Conservation (phyloP, 352 stramenopile genomes). For the Labyrinthula sp. region DNA sequence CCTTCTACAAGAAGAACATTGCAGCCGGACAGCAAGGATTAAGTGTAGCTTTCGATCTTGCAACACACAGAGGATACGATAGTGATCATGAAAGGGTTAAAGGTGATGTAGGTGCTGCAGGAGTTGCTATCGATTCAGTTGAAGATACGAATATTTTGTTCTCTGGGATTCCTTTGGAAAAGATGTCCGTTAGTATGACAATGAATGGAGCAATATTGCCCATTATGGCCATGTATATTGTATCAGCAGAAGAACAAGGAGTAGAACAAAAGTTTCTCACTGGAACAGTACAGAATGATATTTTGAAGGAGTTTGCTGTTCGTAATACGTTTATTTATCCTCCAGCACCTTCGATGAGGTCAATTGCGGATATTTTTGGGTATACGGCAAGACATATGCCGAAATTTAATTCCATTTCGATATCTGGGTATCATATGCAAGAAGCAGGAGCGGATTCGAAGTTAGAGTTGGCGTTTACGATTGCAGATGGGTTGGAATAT, state of each 20-base stretch:
- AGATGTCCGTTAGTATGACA: constrained; percentile 91
- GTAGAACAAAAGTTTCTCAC: constrained; percentile 58
- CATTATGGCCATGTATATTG: constrained; percentile 83
- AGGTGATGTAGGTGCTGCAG: constrained; percentile 88
- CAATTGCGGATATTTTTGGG: constrained; percentile 87
- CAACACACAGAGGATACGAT: constrained; percentile 90
- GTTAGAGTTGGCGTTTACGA: constrained; percentile 83
- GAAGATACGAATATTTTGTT: constrained; percentile 88
- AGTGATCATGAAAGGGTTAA: constrained; percentile 74
- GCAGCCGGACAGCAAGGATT: constrained; percentile 72
- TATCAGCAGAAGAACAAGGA: constrained; percentile 79
- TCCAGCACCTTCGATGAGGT: constrained; percentile 67
- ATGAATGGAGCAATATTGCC: constrained; percentile 93
- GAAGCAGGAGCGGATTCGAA: constrained; percentile 76
- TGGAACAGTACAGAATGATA: constrained; percentile 86
- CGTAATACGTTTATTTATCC: constrained; percentile 96
- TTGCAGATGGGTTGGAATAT: constrained; percentile 89
- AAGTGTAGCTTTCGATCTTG: constrained; percentile 83
- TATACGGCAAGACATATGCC: constrained; percentile 78
- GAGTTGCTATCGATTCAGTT: constrained; percentile 80
- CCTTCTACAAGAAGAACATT: constrained; percentile 79
- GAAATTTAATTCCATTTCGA: constrained; percentile 90
- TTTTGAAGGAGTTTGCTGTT: constrained; percentile 87
- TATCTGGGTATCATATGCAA: constrained; percentile 93
- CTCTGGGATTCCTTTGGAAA: constrained; percentile 75